Evolutionary conservation across 2,329 filamentous ascomycete species (phyloP), one percentile per base, ranked within the genome.

Genomic region (Delphinella strobiligena): DNA sequence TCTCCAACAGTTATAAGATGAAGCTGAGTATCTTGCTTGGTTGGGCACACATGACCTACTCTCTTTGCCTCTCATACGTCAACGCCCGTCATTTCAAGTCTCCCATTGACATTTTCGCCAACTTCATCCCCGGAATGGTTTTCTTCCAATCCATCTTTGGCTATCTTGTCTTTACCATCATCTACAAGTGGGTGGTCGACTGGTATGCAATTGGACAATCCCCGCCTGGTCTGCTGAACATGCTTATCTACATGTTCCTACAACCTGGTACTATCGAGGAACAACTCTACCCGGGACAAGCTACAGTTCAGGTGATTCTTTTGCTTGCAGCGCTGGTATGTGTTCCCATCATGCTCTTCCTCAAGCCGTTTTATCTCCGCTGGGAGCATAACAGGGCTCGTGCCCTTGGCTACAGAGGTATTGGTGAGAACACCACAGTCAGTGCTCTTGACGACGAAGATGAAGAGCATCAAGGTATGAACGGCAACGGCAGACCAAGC

Each of bases 231-330:
- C 71, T 98, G 44, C 68, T 98, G 46, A 98, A 98, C 73, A 96
- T 96, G 89, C 71, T 98, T 55, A 98, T 98, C 55, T 95, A 95
- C 74, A 98, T 98, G 93, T 98, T 98, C 69, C 66, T 98, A 50
- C 78, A 80, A 47, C 91, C 91, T 3, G 87, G 87, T 37, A 82
- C 62, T 0, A 65, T 82, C 18, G 80, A 83, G 36, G 75, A 85
- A 45, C 72, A 72, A 37, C 71, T 98, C 4, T 98, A 94, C 59
- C 59, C 67, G 16, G 84, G 84, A 31, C 91, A 98, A 61, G 74
- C 69, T 11, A 59, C 59, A 2, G 72, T 98, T 0, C 91, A 98
- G 61, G 66, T 85, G 10, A 59, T 83, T 38, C 67, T 98, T 27
- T 66, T 98, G 16, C 71, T 94, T 19, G 61, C 96, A 47, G 93